Evolutionary conservation across 305 asterid species (phyloP), one percentile per base, ranked within the genome.

Genomic region (Fraxinus latifolia): DNA sequence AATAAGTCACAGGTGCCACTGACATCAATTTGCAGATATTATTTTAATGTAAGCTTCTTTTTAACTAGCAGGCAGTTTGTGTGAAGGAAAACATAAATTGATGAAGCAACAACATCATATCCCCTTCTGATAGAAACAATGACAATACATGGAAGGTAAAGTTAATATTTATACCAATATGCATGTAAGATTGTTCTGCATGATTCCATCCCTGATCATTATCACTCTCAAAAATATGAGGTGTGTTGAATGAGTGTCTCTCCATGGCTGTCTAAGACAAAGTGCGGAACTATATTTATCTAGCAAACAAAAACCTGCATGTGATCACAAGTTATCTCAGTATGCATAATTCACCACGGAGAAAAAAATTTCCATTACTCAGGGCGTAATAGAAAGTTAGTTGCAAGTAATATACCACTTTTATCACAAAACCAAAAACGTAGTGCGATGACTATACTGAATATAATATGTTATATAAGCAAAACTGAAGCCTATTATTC

Each of bases 221-320:
- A 29, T 78, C 81, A 12, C 55, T 78, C 55, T 78, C 81, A 31
- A 78, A 78, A 14, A 58, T 58, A 15, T 78, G 74, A 36, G 81
- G 34, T 78, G 81, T 9, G 74, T 53, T 55, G 31, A 78, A 78
- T 27, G 39, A 12, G 50, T 58, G 74, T 55, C 81, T 53, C 74
- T 65, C 81, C 81, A 78, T 78, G 19, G 74, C 29, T 34, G 42
- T 31, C 44, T 7, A 27, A 68, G 77, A 74, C n/a, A 29, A 17
- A 29, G 39, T 3, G 55, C 32, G 17, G 19, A 17, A 58, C 33
- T 34, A 29, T 50, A 79, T 74, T 79, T 83, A 34, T 65, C 21
- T 75, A 80, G 79, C 83, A 33, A 67, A 76, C 81, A 25, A 50
- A 50, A 68, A 76, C 81, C 86, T 83, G 79, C 84, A 76, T 1